Evolutionary conservation across 306 rosid genomes (phyloP).

Genomic region (Glycine tomentella): DNA sequence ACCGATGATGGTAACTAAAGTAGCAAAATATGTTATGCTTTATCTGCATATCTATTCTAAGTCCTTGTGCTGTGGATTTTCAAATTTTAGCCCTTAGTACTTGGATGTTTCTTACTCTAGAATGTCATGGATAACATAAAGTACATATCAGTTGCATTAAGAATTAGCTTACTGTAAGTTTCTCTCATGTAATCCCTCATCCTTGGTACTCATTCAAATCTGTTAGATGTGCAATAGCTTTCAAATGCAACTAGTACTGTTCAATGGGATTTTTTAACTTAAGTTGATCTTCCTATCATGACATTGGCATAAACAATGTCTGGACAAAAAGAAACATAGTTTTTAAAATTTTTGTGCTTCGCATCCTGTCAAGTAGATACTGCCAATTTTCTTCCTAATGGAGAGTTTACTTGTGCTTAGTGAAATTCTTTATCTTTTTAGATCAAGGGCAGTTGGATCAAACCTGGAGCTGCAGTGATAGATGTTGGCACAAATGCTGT

Average conservation of each 20-base stretch:
- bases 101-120: too few species aligned
- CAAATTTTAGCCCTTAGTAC: not conserved
- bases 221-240: too few species aligned
- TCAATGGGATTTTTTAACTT: not conserved
- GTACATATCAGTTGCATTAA: too few species aligned
- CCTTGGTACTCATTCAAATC: too few species aligned
- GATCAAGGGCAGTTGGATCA: slow-evolving; percentile 94
- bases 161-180: too few species aligned
- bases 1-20: slow-evolving; percentile 68
- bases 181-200: too few species aligned
- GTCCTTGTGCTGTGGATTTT: slow-evolving; percentile 22
- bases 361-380: not conserved
- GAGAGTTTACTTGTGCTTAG: slow-evolving; percentile 21
- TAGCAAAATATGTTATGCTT: slow-evolving; percentile 2
- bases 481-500: slow-evolving; percentile 93
- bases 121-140: too few species aligned
- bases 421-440: slow-evolving; percentile 29
- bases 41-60: slow-evolving; percentile 11
- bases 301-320: not conserved
- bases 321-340: too few species aligned
- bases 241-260: not conserved
- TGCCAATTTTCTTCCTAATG: not conserved
- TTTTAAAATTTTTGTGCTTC: not conserved
- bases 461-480: slow-evolving; percentile 93
- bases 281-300: not conserved